Conservation (phyloP, 306 rosid genomes). For the Coriaria nepalensis region DNA sequence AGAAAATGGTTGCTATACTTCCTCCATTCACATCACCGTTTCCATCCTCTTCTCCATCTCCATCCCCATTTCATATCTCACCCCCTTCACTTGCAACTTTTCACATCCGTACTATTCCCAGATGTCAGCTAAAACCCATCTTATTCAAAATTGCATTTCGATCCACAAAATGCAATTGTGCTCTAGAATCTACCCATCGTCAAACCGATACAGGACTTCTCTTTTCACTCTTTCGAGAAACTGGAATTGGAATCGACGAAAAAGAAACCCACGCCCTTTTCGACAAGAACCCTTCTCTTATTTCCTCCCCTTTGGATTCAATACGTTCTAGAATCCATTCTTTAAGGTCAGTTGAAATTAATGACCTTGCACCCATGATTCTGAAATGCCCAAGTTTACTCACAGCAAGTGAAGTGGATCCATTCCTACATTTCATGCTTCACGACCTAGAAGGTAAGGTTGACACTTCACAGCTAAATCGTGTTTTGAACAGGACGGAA, state of each 20-base stretch:
- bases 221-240: slow-evolving; percentile 34
- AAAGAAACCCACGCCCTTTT: slow-evolving; percentile 26
- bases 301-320: slow-evolving; percentile 18
- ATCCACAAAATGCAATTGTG: slow-evolving; percentile 19
- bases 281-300: slow-evolving; percentile 25
- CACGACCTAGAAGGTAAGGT: slow-evolving; percentile 37
- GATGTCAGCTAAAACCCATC: slow-evolving; percentile 8
- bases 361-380: slow-evolving; percentile 29
- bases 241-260: slow-evolving; percentile 31
- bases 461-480: slow-evolving; percentile 30
- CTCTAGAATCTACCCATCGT: slow-evolving; percentile 3
- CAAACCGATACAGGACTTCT: slow-evolving; percentile 24
- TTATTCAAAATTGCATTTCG: slow-evolving; percentile 9
- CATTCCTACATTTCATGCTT: slow-evolving; percentile 29
- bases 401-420: slow-evolving; percentile 34
- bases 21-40: slow-evolving; percentile 10
- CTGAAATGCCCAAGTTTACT: slow-evolving; percentile 26
- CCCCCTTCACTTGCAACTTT: slow-evolving; percentile 10
- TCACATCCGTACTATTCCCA: slow-evolving; percentile 8
- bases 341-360: slow-evolving; percentile 37
- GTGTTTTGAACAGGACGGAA: slow-evolving; percentile 23
- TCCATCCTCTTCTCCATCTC: slow-evolving; percentile 8
- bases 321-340: slow-evolving; percentile 30
- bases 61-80: slow-evolving; percentile 6
- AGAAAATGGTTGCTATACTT: slow-evolving; percentile 23